These are phyloP conservation scores for Plantago lanceolata DNA, from an alignment of 305 asterid genomes.

Conservation along the genomic window DNA sequence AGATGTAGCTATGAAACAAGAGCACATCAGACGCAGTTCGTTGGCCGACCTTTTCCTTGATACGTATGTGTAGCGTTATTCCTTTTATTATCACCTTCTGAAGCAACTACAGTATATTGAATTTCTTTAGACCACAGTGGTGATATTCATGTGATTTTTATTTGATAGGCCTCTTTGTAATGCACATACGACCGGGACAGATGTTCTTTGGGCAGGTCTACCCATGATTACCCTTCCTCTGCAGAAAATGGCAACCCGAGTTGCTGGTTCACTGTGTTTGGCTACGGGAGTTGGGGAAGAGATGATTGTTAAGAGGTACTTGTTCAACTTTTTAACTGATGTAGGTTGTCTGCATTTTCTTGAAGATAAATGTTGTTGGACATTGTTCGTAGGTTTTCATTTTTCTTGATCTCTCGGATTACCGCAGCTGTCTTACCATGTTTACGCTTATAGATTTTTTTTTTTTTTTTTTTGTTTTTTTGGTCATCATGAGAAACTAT, in stretches of 20 bases:
- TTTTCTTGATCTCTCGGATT: not conserved
- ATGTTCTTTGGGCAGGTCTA: slow-evolving; percentile 97
- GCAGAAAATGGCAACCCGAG: slow-evolving; percentile 99
- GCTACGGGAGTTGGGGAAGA: slow-evolving; percentile 97
- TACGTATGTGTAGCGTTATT: slow-evolving; percentile 46
- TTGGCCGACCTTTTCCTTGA: slow-evolving; percentile 94
- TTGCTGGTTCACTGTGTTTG: slow-evolving; percentile 95
- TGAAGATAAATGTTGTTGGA: not conserved
- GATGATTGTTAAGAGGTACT: slow-evolving; percentile 83
- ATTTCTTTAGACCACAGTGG: not conserved
- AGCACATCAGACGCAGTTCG: slow-evolving; percentile 89
- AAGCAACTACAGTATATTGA: slow-evolving; percentile 5
- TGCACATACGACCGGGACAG: slow-evolving; percentile 99
- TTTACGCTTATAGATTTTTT: not conserved
- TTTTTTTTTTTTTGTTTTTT: no score
- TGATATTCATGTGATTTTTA: slow-evolving; percentile 6
- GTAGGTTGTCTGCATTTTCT: not conserved
- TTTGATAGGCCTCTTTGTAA: slow-evolving; percentile 86
- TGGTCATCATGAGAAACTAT: no score
- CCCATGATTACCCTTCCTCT: slow-evolving; percentile 96
- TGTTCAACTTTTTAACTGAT: not conserved
- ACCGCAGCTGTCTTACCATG: not conserved
- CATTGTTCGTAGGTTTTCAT: not conserved
- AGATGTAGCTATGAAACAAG: slow-evolving; percentile 96
- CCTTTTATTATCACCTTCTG: not conserved